Base-by-base conservation (phyloP, 768 basidiomycete species). In the Rhodotorula graminis region DNA sequence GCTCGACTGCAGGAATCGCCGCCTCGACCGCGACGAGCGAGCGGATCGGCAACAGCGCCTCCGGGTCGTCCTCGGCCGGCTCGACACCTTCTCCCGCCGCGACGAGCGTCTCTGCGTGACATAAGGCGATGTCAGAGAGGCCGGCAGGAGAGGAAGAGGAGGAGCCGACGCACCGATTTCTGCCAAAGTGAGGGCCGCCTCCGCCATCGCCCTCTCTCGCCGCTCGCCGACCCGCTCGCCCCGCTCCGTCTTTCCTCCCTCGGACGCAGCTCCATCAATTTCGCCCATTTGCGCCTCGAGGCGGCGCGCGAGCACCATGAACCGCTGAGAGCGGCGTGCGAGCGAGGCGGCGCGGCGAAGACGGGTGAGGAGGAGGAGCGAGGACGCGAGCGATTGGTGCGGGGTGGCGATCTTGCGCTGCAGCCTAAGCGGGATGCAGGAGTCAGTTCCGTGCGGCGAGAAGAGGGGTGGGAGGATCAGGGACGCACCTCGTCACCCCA, bases 121-220 rank as follows among this genome's bases (percentile, higher is more conserved):
- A 7, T 65, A 11, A 40, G 12, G 64, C 64, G 29, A 27, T 44
- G 64, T n/a, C 14, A 56, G 21, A 6, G 31, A 19, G n/a, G 25
- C 6, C 25, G 10, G 10, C 5, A 5, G 5, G 9, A 37, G 37
- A 27, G 10, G 10, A 52, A 27, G 23, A 27, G 7, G 14, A 29
- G 27, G 15, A 18, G 53, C 3, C 11, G 29, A 47, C 75, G 63
- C 42, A 71, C 71, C 71, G 25, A 98, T 84, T 80, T 99, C 95
- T 1, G 94, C 92, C 16, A 98, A 88, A 52, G 88, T 93, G 77
- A 97, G 82, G n/a, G 94, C 95, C 4, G 95, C 94, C 81, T 94
- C 94, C 4, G 93, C 90, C 77, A 97, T 88, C 25, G 87, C 87
- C 16, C 95, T 85, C 78, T 96, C 94, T 80, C 88, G 18, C 47